A percentile compares a stretch with the other conserved stretches of the same genome.
Conservation (phyloP, 73 alveolate genomes). For the Paramecium pentaurelia region DNA sequence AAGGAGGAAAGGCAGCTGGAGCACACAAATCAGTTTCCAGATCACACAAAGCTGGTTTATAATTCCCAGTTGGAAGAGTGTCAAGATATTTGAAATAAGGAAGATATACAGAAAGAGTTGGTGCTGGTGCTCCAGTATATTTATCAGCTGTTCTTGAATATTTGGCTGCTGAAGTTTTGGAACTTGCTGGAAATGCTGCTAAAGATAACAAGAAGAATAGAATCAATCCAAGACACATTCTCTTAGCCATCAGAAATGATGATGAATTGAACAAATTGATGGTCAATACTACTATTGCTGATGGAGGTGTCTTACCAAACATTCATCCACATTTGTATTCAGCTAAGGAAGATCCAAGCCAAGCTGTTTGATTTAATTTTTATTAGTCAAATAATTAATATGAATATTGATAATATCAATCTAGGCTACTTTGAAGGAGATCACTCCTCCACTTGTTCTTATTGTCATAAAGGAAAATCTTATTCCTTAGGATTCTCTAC, state of each 20-base stretch:
- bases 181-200: constrained; percentile 83
- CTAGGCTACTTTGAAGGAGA: background rate
- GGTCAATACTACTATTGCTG: constrained; percentile 84
- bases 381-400: background rate
- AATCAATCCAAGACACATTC: constrained; percentile 78
- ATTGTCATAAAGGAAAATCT: background rate
- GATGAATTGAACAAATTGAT: constrained; percentile 79
- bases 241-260: constrained; percentile 75
- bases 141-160: constrained; percentile 84
- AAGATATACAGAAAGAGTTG: constrained; percentile 87
- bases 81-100: constrained; percentile 83
- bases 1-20: constrained; percentile 81
- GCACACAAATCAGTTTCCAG: constrained; percentile 73
- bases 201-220: constrained; percentile 76
- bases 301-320: constrained; percentile 88
- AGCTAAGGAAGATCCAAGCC: constrained; percentile 51
- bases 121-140: constrained; percentile 91
- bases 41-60: constrained; percentile 83
- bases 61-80: constrained; percentile 90
- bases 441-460: background rate
- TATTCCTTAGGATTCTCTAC: constrained; percentile 68
- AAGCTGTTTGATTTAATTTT: constrained; percentile 25
- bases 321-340: constrained; percentile 63
- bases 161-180: constrained; percentile 80
- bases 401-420: background rate